Conservation (phyloP, 139 green algal species). For the Edaphochlamys debaryana region DNA sequence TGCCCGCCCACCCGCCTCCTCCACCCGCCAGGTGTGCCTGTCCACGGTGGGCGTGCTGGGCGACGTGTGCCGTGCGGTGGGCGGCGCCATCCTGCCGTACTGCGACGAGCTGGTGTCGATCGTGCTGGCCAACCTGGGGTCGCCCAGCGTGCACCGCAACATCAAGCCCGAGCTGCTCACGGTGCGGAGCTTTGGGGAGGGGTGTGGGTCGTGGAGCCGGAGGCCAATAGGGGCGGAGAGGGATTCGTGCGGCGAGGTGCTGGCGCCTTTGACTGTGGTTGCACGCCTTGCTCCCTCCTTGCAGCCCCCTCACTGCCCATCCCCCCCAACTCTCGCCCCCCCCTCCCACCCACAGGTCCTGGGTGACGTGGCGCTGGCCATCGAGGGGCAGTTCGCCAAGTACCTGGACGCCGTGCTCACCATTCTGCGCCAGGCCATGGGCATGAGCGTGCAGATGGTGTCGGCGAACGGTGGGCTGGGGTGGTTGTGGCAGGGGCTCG, state of each 20-base stretch:
- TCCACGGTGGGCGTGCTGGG: slow-evolving; percentile 91
- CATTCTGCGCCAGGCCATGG: slow-evolving; percentile 85
- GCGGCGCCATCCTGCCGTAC: slow-evolving; percentile 81
- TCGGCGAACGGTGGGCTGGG: not conserved
- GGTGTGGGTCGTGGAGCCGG: no score
- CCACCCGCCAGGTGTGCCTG: slow-evolving; percentile 78
- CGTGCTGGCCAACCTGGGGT: slow-evolving; percentile 58
- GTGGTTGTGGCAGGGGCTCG: no score
- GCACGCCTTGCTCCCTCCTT: no score
- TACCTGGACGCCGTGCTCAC: slow-evolving; percentile 84
- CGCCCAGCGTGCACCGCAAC: slow-evolving; percentile 80
- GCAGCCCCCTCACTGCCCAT: no score
- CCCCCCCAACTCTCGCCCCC: no score
- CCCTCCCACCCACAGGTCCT: slow-evolving; percentile 56
- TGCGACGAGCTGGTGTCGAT: slow-evolving; percentile 85
- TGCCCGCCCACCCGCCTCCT: no score
- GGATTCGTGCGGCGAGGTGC: no score
- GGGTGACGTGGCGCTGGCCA: slow-evolving; percentile 93
- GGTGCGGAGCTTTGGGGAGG: no score
- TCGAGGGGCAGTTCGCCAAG: slow-evolving; percentile 89
- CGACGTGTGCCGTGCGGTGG: slow-evolving; percentile 89
- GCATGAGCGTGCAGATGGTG: slow-evolving; percentile 64
- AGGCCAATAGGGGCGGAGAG: no score
- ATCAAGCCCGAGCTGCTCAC: slow-evolving; percentile 97
- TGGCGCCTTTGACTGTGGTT: no score